Evolutionary conservation across 805 yeast genomes (phyloP).

Genomic region (Metschnikowia peoriensis): DNA sequence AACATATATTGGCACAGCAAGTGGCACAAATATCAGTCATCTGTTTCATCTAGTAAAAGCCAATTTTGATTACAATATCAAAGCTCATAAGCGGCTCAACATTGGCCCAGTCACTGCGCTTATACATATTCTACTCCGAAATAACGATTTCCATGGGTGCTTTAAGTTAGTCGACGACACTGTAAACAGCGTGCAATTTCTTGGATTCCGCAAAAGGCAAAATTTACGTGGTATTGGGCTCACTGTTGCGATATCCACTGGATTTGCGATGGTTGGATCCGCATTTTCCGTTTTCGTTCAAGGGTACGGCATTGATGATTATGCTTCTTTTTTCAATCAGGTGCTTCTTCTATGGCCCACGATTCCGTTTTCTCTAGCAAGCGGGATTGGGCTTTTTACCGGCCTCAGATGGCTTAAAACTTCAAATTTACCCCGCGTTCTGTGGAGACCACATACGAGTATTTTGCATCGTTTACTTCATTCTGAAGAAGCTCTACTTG

Average conservation of each 20-base stretch:
- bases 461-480: constrained; percentile 27
- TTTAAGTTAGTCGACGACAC: constrained; percentile 17
- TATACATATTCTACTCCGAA: constrained; percentile 10
- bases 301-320: neutral
- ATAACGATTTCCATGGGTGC: constrained; percentile 16
- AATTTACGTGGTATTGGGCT: neutral
- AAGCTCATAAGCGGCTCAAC: neutral
- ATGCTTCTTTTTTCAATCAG: neutral
- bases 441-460: constrained; percentile 38
- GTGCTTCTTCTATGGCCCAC: neutral
- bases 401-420: constrained; percentile 1
- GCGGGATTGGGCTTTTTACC: neutral
- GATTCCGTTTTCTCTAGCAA: neutral
- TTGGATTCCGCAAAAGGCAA: neutral
- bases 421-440: constrained; percentile 18
- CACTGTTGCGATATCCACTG: neutral
- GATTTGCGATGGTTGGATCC: neutral
- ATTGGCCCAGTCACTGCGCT: constrained; percentile 8
- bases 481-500: constrained; percentile 29
- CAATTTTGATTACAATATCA: constrained; percentile 2
- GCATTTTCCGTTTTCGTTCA: neutral
- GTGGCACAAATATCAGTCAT: constrained; percentile 2
- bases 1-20: constrained; percentile 9
- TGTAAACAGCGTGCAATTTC: neutral
- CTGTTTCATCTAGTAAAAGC: constrained; percentile 13